Evolutionary conservation across 177 flowering plant species (phyloP).

Genomic region (Tripterygium wilfordii): DNA sequence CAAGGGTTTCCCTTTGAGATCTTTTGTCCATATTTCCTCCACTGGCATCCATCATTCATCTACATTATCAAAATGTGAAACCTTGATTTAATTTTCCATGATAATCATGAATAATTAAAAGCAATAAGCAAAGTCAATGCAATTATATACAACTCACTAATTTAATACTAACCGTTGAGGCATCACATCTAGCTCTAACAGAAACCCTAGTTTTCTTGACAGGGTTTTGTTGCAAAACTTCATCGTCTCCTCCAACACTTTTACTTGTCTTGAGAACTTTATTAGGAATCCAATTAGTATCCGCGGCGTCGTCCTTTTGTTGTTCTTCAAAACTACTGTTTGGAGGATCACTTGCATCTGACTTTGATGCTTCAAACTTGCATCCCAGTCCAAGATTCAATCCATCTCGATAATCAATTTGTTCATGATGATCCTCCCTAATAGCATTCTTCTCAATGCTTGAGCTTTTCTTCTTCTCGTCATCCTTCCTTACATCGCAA

Average conservation of each 20-base stretch:
- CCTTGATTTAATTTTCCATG: neutral
- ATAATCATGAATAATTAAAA: no score
- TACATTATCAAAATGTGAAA: slow-evolving; percentile 11
- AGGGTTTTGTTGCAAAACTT: slow-evolving; percentile 44
- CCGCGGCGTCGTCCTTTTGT: slow-evolving; percentile 27
- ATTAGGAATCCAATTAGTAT: slow-evolving; percentile 28
- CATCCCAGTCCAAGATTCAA: slow-evolving; percentile 35
- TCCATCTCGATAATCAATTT: slow-evolving; percentile 14
- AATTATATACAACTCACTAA: neutral
- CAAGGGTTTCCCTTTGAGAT: slow-evolving; percentile 96
- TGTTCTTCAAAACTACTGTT: slow-evolving; percentile 30
- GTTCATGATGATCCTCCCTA: slow-evolving; percentile 7
- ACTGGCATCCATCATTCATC: slow-evolving; percentile 99
- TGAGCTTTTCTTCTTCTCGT: slow-evolving; percentile 1
- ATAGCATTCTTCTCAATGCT: slow-evolving; percentile 2
- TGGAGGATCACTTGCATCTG: slow-evolving; percentile 15
- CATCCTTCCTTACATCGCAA: slow-evolving; percentile 15
- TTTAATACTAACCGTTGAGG: slow-evolving; percentile 81
- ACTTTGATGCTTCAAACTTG: slow-evolving; percentile 24
- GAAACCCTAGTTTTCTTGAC: slow-evolving; percentile 89
- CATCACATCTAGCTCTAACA: slow-evolving; percentile 87
- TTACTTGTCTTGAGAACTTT: slow-evolving; percentile 21
- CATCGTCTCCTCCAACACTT: slow-evolving; percentile 40
- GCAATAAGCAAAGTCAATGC: neutral
- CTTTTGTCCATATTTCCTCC: slow-evolving; percentile 99